These are phyloP conservation scores for Colletotrichum tabaci DNA, from an alignment of 2,329 filamentous ascomycete species.

Conservation along the genomic window DNA sequence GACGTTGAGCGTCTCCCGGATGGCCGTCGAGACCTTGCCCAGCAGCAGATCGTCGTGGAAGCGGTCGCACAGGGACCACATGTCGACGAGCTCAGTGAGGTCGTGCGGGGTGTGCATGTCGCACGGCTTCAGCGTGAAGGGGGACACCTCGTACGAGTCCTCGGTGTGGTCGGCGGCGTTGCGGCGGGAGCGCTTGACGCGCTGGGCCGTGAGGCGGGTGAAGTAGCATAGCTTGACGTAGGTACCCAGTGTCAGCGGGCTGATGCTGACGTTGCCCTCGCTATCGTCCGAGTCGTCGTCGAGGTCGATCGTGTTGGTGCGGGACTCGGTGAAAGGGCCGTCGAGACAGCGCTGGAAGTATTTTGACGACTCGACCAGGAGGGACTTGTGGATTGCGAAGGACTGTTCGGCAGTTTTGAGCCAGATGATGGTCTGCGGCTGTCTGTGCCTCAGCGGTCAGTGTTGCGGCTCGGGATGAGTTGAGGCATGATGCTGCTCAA, in stretches of 20 bases:
- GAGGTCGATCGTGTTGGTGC: constrained; percentile 35
- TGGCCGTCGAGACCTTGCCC: constrained; percentile 32
- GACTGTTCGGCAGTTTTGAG: constrained; percentile 29
- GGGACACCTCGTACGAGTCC: constrained; percentile 35
- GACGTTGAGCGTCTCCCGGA: constrained; percentile 36
- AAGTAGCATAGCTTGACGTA: constrained; percentile 41
- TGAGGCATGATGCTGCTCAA: neutral
- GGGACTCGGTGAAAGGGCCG: constrained; percentile 30
- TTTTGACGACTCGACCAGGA: constrained; percentile 37
- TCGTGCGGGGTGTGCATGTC: constrained; percentile 37
- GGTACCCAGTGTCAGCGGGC: constrained; percentile 29
- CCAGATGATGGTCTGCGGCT: constrained; percentile 39
- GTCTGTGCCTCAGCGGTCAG: constrained; percentile 26
- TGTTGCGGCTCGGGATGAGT: neutral
- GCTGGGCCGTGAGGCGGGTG: constrained; percentile 33
- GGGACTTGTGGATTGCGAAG: constrained; percentile 37
- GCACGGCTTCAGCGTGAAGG: constrained; percentile 38
- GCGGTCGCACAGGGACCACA: constrained; percentile 38
- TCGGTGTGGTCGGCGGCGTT: constrained; percentile 26
- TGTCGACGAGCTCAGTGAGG: constrained; percentile 33
- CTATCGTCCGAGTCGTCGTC: constrained; percentile 15
- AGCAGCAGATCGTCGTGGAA: constrained; percentile 35
- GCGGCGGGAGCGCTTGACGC: constrained; percentile 32
- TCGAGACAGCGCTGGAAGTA: constrained; percentile 40
- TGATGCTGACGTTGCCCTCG: constrained; percentile 10